Base-by-base conservation (phyloP, 192 early-diverging fungal species). In the Lunasporangiospora selenospora region DNA sequence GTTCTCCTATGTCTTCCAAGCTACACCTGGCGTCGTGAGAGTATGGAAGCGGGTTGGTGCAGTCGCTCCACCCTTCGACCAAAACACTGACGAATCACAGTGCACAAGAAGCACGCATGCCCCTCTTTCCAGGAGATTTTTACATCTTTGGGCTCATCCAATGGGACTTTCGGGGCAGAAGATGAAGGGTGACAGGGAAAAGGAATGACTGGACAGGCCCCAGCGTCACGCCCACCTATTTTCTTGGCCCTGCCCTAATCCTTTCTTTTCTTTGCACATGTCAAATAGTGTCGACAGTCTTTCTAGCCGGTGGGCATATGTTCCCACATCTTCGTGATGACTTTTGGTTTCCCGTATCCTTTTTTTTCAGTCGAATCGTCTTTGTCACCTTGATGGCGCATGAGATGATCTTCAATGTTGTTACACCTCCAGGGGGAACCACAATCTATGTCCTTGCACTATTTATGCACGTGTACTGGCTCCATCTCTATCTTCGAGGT, bases 301-400 rank as follows among this genome's bases (percentile, higher is more conserved):
- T 71, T 26, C 18, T 71, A n/a, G 58, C 58, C 16, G 1, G 2
- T 7, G 58, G 53, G 12, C 39, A 50, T 36, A 51, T 71, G 45
- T 71, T 57, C 32, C 58, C 67, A 1, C 23, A 52, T 15, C 41
- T 58, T 1, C 53, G 55, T 5, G 53, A 57, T 37, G 64, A 58
- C n/a, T 66, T 66, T 29, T 66, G 64, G 64, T 66, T 66, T 41
- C 64, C 64, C 0, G 30, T 31, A 11, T 19, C 48, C 3, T 66
- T 66, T 34, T 26, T 66, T 23, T 7, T 58, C 3, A 37, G 33
- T 9, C 54, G 64, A 8, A 58, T 66, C 41, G 2, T 58, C 30
- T 66, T 38, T 26, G 54, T 58, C 4, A 19, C 9, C 0, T n/a
- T 57, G 3, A 58, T 66, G 39, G 12, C 38, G 19, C 64, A 66